phyloP scores from a whole-genome alignment of 148 eudicot species.

The Camellia sinensis region DNA sequence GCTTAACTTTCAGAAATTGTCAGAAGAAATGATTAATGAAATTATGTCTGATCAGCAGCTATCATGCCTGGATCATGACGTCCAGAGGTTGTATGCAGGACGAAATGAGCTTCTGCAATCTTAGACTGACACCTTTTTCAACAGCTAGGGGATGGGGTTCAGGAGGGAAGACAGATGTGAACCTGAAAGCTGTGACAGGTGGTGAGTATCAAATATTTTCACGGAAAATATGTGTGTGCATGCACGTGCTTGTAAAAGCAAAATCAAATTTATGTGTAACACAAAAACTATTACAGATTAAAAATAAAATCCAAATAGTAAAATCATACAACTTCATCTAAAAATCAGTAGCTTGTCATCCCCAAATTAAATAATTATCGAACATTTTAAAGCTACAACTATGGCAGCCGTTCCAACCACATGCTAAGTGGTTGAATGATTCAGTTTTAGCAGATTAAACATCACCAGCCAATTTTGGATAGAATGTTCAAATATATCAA shows the following conservation, averaged over 20 bases:
- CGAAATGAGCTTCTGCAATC: slow-evolving; percentile 44
- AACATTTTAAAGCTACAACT: background rate
- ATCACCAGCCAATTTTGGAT: background rate
- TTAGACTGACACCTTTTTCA: slow-evolving; percentile 32
- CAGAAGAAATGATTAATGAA: slow-evolving; percentile 7
- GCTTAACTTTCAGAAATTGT: background rate
- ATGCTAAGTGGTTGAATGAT: background rate
- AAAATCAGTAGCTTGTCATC: background rate
- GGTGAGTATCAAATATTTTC: slow-evolving; percentile 18
- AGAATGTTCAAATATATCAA: background rate
- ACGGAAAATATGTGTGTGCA: background rate
- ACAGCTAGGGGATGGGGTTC: slow-evolving; percentile 75
- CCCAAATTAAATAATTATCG: background rate
- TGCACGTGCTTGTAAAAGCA: background rate
- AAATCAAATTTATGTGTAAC: background rate
- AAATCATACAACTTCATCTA: background rate
- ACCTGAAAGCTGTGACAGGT: slow-evolving; percentile 72
- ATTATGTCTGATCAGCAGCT: slow-evolving; percentile 4
- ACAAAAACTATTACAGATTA: background rate
- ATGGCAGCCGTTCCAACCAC: background rate
- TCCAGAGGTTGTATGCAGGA: slow-evolving; percentile 80
- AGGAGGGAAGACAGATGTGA: slow-evolving; percentile 85
- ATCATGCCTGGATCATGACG: slow-evolving; percentile 77
- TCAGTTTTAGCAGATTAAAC: background rate
- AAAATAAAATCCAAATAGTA: background rate